These are phyloP conservation scores for Senecio squalidus DNA, from an alignment of 140 eudicot species.

Conservation along the genomic window DNA sequence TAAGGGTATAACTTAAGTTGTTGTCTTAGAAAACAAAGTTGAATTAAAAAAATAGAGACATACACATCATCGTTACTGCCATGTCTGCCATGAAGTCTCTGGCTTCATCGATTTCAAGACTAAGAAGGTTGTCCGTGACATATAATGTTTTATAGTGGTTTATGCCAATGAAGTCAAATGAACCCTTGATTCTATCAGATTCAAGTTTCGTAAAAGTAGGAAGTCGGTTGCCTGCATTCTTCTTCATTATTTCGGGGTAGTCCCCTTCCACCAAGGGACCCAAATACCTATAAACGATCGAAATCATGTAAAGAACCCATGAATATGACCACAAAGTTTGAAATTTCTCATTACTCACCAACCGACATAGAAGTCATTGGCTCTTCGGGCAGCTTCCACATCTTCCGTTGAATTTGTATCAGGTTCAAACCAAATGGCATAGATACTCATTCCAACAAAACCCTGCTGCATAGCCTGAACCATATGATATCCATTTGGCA, in stretches of 20 bases:
- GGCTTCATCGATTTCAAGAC: constrained; percentile 24
- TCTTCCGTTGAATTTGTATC: constrained; percentile 44
- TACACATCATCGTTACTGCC: constrained; percentile 33
- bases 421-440: constrained; percentile 40
- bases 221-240: constrained; percentile 44
- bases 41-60: neutral
- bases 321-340: too few species aligned
- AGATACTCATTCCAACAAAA: constrained; percentile 47
- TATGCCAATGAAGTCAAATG: constrained; percentile 62
- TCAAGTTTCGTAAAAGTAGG: constrained; percentile 50
- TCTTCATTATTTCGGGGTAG: constrained; percentile 55
- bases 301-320: too few species aligned
- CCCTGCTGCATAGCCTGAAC: constrained; percentile 59
- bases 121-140: constrained; percentile 40
- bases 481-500: constrained; percentile 10
- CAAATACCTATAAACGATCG: constrained; percentile 33
- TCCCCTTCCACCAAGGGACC: constrained; percentile 59
- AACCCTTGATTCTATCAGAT: constrained; percentile 49
- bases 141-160: constrained; percentile 39
- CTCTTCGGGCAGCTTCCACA: constrained; percentile 50
- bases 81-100: constrained; percentile 42
- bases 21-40: neutral
- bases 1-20: neutral
- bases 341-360: constrained; percentile 35
- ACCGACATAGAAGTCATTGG: constrained; percentile 47